These are phyloP conservation scores for Sonneratia alba DNA, from an alignment of 345 rosid species.

Conservation along the genomic window DNA sequence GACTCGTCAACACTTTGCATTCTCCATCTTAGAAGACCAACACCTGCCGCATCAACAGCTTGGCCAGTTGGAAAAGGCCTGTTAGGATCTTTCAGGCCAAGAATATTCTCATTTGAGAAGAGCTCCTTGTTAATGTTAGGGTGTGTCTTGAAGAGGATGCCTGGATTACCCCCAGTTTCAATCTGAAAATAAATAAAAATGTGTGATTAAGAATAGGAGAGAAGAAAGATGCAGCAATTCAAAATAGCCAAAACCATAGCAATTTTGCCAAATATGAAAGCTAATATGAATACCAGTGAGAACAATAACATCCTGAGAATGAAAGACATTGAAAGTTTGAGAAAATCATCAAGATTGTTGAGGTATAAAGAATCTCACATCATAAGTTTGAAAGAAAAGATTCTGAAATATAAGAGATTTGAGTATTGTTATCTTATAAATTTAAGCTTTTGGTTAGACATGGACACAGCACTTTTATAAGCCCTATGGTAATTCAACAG, in stretches of 20 bases:
- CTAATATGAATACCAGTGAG: neutral
- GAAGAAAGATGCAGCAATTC: neutral
- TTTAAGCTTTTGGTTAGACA: too few species aligned
- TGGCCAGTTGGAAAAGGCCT: slow-evolving; percentile 91
- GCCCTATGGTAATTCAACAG: too few species aligned
- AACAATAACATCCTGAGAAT: neutral
- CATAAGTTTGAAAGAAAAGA: neutral
- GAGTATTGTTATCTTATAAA: too few species aligned
- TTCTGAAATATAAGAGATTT: too few species aligned
- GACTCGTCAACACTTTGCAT: slow-evolving; percentile 96
- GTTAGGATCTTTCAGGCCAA: slow-evolving; percentile 87
- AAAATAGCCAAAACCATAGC: neutral
- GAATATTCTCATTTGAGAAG: slow-evolving; percentile 61
- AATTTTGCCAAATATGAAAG: neutral
- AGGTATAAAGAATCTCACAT: too few species aligned
- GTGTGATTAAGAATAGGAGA: neutral
- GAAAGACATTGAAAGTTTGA: too few species aligned
- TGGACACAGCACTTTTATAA: too few species aligned
- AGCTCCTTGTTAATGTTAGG: slow-evolving; percentile 91
- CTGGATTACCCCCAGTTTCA: slow-evolving; percentile 79
- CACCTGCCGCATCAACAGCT: slow-evolving; percentile 75
- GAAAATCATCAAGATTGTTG: too few species aligned
- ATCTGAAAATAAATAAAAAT: slow-evolving; percentile 36
- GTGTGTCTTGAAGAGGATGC: slow-evolving; percentile 87
- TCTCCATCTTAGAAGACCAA: slow-evolving; percentile 97